phyloP scores from a whole-genome alignment of 2,329 filamentous ascomycete genomes.

The Microdochium paspali region DNA sequence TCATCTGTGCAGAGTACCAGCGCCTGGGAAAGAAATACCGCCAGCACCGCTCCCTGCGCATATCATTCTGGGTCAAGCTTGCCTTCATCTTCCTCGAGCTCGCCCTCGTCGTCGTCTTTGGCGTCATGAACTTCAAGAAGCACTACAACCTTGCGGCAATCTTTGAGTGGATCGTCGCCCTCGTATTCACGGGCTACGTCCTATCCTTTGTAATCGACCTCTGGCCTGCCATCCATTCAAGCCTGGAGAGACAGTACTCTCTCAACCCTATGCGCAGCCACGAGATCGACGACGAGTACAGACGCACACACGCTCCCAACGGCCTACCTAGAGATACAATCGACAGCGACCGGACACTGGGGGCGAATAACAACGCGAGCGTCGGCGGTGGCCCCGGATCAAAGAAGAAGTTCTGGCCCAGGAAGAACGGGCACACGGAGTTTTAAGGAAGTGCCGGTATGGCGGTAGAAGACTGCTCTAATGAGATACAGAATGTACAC shows the following conservation, averaged over 20 bases:
- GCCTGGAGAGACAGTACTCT: constrained; percentile 23
- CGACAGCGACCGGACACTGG: neutral
- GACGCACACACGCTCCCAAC: neutral
- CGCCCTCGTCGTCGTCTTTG: constrained; percentile 64
- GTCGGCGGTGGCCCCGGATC: neutral
- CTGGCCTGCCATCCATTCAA: constrained; percentile 62
- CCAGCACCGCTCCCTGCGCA: constrained; percentile 60
- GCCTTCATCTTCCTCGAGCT: constrained; percentile 75
- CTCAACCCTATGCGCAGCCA: neutral
- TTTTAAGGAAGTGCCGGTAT: neutral
- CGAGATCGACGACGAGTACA: neutral
- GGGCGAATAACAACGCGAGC: neutral
- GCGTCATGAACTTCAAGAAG: constrained; percentile 36
- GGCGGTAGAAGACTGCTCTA: too few relatives aligned
- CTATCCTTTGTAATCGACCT: constrained; percentile 84
- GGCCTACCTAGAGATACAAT: neutral
- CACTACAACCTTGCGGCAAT: constrained; percentile 61
- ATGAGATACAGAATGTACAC: too few relatives aligned
- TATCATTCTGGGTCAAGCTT: constrained; percentile 84
- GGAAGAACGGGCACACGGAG: neutral
- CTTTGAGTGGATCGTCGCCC: constrained; percentile 69
- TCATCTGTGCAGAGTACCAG: constrained; percentile 85
- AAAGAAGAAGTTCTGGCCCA: neutral
- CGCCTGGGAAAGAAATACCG: constrained; percentile 74
- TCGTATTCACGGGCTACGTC: constrained; percentile 83